phyloP scores from a whole-genome alignment of 805 yeast species.

The Kurtzmaniella cleridarum region DNA sequence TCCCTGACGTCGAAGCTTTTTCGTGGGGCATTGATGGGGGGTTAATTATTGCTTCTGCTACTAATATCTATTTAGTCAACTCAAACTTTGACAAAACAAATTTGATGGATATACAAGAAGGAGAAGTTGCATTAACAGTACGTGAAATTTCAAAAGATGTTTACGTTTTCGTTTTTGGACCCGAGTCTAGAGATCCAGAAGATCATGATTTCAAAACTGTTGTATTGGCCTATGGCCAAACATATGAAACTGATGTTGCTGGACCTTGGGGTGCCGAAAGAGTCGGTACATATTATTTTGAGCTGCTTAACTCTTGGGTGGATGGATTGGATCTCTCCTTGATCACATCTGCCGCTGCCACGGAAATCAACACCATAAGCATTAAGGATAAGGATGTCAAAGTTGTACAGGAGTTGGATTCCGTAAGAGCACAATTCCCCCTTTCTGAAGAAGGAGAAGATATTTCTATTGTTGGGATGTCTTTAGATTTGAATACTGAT shows the following conservation, averaged over 20 bases:
- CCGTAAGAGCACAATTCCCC: slow-evolving; percentile 70
- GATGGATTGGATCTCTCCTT: slow-evolving; percentile 25
- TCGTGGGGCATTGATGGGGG: slow-evolving; percentile 14
- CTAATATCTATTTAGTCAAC: slow-evolving; percentile 7
- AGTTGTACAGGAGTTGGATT: slow-evolving; percentile 58
- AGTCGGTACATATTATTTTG: slow-evolving; percentile 40
- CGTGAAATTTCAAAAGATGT: slow-evolving; percentile 4
- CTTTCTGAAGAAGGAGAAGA: slow-evolving; percentile 62
- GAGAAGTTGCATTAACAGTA: slow-evolving; percentile 11
- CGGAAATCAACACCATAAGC: slow-evolving; percentile 47
- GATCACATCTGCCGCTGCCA: slow-evolving; percentile 57
- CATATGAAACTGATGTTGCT: slow-evolving; percentile 37
- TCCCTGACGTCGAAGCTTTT: slow-evolving; percentile 4
- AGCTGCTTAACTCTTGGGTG: slow-evolving; percentile 38
- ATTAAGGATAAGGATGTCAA: slow-evolving; percentile 8
- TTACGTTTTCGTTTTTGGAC: slow-evolving; percentile 21
- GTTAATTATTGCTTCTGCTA: slow-evolving; percentile 9
- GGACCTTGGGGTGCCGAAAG: slow-evolving; percentile 53
- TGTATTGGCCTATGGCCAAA: background rate
- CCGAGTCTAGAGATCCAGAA: slow-evolving; percentile 19
- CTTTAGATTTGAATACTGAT: slow-evolving; percentile 49
- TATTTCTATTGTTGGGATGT: slow-evolving; percentile 65
- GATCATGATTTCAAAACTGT: slow-evolving; percentile 23
- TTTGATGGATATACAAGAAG: slow-evolving; percentile 12
- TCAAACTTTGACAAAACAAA: slow-evolving; percentile 5